These are phyloP conservation scores for Mycena rebaudengoi DNA, from an alignment of 768 basidiomycete genomes.

Conservation along the genomic window DNA sequence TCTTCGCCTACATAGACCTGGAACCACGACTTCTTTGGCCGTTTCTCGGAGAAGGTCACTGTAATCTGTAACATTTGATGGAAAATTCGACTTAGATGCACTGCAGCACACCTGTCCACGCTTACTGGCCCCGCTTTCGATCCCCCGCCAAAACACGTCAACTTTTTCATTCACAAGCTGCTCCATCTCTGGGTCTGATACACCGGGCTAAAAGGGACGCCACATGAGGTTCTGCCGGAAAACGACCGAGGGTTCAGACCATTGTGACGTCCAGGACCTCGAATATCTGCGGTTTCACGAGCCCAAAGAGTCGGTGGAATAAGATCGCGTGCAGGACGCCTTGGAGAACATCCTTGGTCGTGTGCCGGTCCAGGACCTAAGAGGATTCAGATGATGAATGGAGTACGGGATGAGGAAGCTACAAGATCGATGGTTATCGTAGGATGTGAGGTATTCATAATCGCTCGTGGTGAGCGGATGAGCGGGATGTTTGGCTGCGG, in stretches of 20 bases:
- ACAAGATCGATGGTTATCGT: constrained; percentile 26
- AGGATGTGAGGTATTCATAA: constrained; percentile 20
- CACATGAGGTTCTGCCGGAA: neutral
- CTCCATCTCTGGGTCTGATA: constrained; percentile 77
- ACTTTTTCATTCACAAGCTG: constrained; percentile 79
- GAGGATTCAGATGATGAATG: neutral
- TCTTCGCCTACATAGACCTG: constrained; percentile 76
- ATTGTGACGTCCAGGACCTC: constrained; percentile 88
- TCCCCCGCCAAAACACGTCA: constrained; percentile 78
- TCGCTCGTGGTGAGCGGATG: too few species aligned
- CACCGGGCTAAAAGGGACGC: constrained; percentile 68
- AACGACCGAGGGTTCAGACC: constrained; percentile 52
- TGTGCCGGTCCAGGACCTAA: constrained; percentile 77
- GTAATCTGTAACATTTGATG: constrained; percentile 55
- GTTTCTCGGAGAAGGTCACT: constrained; percentile 81
- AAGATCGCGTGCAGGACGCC: constrained; percentile 84
- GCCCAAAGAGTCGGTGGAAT: constrained; percentile 86
- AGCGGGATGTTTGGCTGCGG: too few species aligned
- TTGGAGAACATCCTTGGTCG: constrained; percentile 75
- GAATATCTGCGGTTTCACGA: constrained; percentile 76
- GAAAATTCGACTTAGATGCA: neutral
- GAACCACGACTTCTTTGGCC: constrained; percentile 83
- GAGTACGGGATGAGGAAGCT: neutral
- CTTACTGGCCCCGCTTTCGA: constrained; percentile 70
- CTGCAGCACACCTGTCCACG: constrained; percentile 72